phyloP scores from a whole-genome alignment of 2,329 filamentous ascomycete genomes.

The Aspergillus ustus region DNA sequence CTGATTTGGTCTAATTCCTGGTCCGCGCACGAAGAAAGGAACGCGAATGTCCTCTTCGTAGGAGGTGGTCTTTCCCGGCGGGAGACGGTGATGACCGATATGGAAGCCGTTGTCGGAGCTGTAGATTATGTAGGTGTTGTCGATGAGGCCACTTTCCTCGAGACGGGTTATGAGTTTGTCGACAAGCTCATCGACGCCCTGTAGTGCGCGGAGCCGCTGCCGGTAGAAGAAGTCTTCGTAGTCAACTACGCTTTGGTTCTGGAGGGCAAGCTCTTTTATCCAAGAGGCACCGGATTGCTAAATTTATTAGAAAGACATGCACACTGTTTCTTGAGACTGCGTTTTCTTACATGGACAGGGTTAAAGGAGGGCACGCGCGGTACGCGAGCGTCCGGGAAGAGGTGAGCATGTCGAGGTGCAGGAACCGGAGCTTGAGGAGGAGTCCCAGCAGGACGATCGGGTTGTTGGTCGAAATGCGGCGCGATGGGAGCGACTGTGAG shows the following conservation, averaged over 20 bases:
- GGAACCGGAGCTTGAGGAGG: conserved; percentile 63
- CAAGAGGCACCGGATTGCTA: conserved; percentile 47
- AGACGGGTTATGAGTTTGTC: conserved; percentile 49
- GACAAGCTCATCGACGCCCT: conserved; percentile 60
- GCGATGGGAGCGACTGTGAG: conserved; percentile 68
- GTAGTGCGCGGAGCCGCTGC: conserved; percentile 53
- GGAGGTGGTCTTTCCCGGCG: conserved; percentile 61
- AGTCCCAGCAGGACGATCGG: conserved; percentile 11
- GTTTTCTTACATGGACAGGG: background rate
- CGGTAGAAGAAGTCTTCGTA: conserved; percentile 59
- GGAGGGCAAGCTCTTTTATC: conserved; percentile 47
- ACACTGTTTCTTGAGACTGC: too few species aligned
- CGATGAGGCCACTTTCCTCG: conserved; percentile 44
- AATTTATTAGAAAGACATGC: conserved; percentile 32
- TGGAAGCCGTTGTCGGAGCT: conserved; percentile 65
- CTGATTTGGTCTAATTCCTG: conserved; percentile 1
- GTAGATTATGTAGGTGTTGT: conserved; percentile 64
- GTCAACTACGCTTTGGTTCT: conserved; percentile 52
- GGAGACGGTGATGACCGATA: conserved; percentile 61
- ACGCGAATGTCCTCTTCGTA: conserved; percentile 37
- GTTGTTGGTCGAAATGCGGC: conserved; percentile 61
- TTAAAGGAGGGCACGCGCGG: conserved; percentile 56
- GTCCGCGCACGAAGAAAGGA: conserved; percentile 18
- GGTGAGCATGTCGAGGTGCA: conserved; percentile 62
- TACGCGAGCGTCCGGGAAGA: conserved; percentile 63